Base-by-base conservation (phyloP, 306 rosid species). In the Quercus glauca region DNA sequence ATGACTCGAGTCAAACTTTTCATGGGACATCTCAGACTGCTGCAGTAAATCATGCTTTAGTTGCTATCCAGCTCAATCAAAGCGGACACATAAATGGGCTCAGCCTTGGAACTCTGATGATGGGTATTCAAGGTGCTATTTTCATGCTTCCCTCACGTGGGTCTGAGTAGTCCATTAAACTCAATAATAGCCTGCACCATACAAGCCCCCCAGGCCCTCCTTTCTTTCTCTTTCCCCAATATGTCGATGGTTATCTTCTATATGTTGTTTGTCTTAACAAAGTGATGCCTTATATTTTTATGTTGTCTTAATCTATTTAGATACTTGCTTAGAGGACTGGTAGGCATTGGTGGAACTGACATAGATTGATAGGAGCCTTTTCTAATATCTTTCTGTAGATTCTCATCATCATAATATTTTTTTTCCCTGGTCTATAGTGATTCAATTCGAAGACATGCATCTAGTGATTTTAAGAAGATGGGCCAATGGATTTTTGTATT, bases 41-140 rank as follows among this genome's bases (percentile, higher is more conserved):
- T 68, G 17, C 89, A 72, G 52, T 76, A 70, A 89, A n/a, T n/a
- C n/a, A n/a, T n/a, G n/a, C n/a, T n/a, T n/a, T n/a, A n/a, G n/a
- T n/a, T n/a, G n/a, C n/a, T n/a, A 79, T 63, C 92, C 98, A 75
- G 90, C 92, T 93, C 90, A 97, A 89, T 92, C 99, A 55, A 92
- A 91, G 71, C 90, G 93, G 35, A 85, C 97, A 4, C 93, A 93
- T 31, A 87, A 91, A 58, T 95, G 99, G 99, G 99, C 99, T 52
- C 87, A 91, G 56, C 93, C 97, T 3, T 91, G 92, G 60, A 83
- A 83, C 80, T 95, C 99, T 25, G 97, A 95, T 59, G 99, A 95
- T 88, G 99, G 99, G 51, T 92, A 95, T 81, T 90, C 97, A 59
- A 95, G 99, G 99, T 95, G 73, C 81, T 37, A 13, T 56, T 61